phyloP scores from a whole-genome alignment of 768 basidiomycete genomes.

The Glaciozyma antarctica region DNA sequence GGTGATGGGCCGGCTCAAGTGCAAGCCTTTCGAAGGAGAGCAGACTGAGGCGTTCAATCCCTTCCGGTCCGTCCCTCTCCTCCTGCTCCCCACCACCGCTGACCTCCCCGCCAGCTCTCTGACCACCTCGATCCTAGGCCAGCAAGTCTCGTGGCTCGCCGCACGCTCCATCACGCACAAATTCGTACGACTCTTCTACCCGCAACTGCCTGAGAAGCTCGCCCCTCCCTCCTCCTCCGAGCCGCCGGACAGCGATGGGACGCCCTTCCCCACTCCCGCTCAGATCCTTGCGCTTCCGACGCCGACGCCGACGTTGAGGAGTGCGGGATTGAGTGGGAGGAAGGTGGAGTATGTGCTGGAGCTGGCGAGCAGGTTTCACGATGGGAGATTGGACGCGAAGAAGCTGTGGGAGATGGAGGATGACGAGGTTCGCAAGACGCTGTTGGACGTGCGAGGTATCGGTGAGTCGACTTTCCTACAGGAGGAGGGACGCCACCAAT shows the following conservation, averaged over 20 bases:
- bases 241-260: constrained; percentile 10
- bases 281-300: constrained; percentile 48
- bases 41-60: constrained; percentile 61
- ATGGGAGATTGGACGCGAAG: constrained; percentile 64
- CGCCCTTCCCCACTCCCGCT: constrained; percentile 57
- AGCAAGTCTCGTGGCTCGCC: constrained; percentile 76
- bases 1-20: constrained; percentile 56
- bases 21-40: constrained; percentile 63
- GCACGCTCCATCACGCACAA: constrained; percentile 72
- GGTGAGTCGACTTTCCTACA: constrained; percentile 44
- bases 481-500: constrained; percentile 14
- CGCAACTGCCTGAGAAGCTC: constrained; percentile 57
- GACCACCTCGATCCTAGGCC: constrained; percentile 55
- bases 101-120: constrained; percentile 1
- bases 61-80: constrained; percentile 50
- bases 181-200: constrained; percentile 67
- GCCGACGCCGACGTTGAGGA: constrained; percentile 50
- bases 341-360: constrained; percentile 85
- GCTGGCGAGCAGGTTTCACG: constrained; percentile 66
- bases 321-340: constrained; percentile 68
- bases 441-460: constrained; percentile 57
- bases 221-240: constrained; percentile 20
- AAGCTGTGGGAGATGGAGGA: constrained; percentile 63
- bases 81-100: too few relatives aligned
- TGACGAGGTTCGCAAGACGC: constrained; percentile 47